Evolutionary conservation across 1,284 basidiomycete genomes (phyloP).

Genomic region (Moesziomyces globuligerus): DNA sequence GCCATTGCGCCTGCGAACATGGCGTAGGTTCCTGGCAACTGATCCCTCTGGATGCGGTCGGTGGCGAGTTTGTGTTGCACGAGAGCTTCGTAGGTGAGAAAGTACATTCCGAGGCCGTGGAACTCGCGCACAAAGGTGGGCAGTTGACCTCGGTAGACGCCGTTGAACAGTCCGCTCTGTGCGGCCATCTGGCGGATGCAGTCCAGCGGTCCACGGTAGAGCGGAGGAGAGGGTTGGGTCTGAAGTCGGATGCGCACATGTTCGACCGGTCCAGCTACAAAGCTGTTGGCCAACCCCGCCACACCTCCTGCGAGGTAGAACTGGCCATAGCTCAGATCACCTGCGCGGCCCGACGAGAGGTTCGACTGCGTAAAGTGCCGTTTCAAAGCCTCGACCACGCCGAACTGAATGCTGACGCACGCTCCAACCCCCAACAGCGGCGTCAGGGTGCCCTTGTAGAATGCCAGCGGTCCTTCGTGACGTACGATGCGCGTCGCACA

Average conservation of each 20-base stretch:
- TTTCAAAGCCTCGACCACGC: slow-evolving; percentile 87
- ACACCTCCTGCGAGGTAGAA: slow-evolving; percentile 81
- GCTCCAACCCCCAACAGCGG: slow-evolving; percentile 92
- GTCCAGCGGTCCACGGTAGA: slow-evolving; percentile 68
- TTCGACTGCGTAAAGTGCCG: slow-evolving; percentile 75
- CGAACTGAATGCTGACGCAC: slow-evolving; percentile 97
- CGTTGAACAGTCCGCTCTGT: slow-evolving; percentile 63
- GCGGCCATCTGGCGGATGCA: slow-evolving; percentile 31
- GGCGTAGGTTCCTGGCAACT: slow-evolving; percentile 53
- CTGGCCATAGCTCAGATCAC: slow-evolving; percentile 74
- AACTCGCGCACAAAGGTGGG: slow-evolving; percentile 87
- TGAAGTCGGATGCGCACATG: slow-evolving; percentile 90
- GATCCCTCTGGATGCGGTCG: slow-evolving; percentile 61
- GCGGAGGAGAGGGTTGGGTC: slow-evolving; percentile 58
- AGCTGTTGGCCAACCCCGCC: slow-evolving; percentile 88
- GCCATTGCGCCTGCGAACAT: slow-evolving; percentile 62
- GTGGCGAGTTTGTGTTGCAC: slow-evolving; percentile 78
- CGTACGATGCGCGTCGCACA: slow-evolving; percentile 87
- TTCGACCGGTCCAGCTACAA: slow-evolving; percentile 94
- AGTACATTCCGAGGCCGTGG: slow-evolving; percentile 70
- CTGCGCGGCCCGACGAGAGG: not conserved
- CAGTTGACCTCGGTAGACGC: slow-evolving; percentile 91
- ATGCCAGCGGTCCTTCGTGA: slow-evolving; percentile 90
- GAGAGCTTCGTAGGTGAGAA: slow-evolving; percentile 90
- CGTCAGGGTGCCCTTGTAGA: slow-evolving; percentile 97